phyloP scores from a whole-genome alignment of 306 rosid genomes.

The Astragalus glycyphyllos region DNA sequence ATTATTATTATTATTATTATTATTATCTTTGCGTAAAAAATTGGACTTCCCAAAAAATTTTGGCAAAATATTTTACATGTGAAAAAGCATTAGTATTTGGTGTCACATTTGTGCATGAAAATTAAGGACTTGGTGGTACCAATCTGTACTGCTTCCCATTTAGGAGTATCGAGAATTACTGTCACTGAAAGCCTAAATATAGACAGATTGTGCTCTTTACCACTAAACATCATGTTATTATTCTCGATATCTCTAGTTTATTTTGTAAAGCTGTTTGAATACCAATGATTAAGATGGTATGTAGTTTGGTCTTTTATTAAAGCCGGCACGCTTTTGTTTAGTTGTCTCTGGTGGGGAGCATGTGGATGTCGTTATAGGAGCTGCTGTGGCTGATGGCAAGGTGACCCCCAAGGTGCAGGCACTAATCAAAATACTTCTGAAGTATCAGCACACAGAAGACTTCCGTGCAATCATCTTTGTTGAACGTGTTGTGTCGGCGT shows the following conservation, averaged over 20 bases:
- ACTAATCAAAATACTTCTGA: conserved; percentile 83
- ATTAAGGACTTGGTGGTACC: conserved; percentile 17
- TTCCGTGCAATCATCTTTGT: conserved; percentile 98
- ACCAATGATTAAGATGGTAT: conserved; percentile 35
- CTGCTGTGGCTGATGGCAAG: conserved; percentile 99
- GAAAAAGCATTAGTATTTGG: conserved; percentile 30
- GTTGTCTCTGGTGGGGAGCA: conserved; percentile 99
- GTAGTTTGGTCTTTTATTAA: conserved; percentile 43
- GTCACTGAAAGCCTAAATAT: conserved; percentile 34
- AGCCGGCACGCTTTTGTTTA: conserved; percentile 43
- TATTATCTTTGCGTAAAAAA: neutral
- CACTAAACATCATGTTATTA: conserved; percentile 11
- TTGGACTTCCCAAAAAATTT: conserved; percentile 16
- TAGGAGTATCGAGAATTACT: conserved; percentile 11
- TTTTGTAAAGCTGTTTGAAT: conserved; percentile 34
- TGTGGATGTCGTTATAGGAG: conserved; percentile 93
- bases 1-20: neutral
- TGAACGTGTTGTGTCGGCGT: conserved; percentile 97
- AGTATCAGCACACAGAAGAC: conserved; percentile 91
- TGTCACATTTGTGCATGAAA: conserved; percentile 29
- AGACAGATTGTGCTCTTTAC: conserved; percentile 18
- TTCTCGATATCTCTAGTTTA: neutral
- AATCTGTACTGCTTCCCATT: conserved; percentile 26
- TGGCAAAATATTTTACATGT: conserved; percentile 29
- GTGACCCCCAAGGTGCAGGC: conserved; percentile 99